Base-by-base conservation (phyloP, 495 filamentous ascomycete species). In the Aspergillus saccharolyticus region DNA sequence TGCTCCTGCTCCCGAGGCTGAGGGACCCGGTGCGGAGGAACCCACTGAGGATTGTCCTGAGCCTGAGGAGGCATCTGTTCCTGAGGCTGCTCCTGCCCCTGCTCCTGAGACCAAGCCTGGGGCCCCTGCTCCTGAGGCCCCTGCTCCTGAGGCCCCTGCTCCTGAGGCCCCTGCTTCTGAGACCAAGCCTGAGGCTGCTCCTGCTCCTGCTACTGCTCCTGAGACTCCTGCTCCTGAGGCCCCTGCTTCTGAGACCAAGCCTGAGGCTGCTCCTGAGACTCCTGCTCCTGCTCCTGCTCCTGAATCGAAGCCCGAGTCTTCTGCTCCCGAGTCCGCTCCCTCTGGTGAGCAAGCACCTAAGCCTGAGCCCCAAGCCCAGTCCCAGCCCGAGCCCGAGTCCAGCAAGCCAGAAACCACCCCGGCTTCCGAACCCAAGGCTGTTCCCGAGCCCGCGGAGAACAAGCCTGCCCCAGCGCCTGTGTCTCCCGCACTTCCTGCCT, bases 1-100 rank as follows among this genome's bases (percentile, higher is more conserved):
- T 21, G 16, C 66, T 9, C 57, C 69, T 39, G 30, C 57, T 3
- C 68, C 70, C 4, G 63, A 56, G 20, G 24, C 53, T 20, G 28
- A 52, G 42, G 54, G 28, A 15, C n/a, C 44, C n/a, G n/a, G 42
- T 20, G 46, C 47, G 19, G 52, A 52, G 24, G 46, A 33, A 14
- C 56, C 20, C 7, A 17, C 46, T 47, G 55, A 46, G 22, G 21
- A 6, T n/a, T 46, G 10, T 25, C 44, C 49, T 49, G 54, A 24
- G 44, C 21, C 28, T 46, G 25, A 47, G 30, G 7, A 21, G 22
- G 33, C n/a, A 39, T n/a, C n/a, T 46, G 44, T 8, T 20, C n/a
- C 44, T 18, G 44, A 19, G 20, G 3, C 18, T 47, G 17, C 17
- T 21, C 19, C 44, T 4, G 16, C 6, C 5, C 17, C n/a, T 19